These are phyloP conservation scores for Euphrasia confusa DNA, from an alignment of 257 asterid species.

Conservation along the genomic window DNA sequence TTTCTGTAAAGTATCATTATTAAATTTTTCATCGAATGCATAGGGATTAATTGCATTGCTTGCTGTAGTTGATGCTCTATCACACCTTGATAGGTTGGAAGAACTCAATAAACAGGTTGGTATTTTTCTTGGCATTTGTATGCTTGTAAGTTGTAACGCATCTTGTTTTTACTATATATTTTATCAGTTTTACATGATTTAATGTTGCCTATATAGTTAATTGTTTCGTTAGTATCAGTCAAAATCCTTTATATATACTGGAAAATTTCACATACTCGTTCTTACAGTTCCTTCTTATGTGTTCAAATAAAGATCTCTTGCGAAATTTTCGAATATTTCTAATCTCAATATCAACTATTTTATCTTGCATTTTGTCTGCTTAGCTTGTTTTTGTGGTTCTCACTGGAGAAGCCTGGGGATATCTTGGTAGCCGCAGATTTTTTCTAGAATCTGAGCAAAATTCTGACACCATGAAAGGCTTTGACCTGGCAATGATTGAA, in stretches of 20 bases:
- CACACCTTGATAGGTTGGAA: conserved; percentile 53
- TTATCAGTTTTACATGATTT: conserved; percentile 4
- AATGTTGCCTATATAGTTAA: conserved; percentile 11
- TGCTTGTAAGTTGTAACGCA: conserved; percentile 14
- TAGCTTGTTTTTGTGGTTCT: conserved; percentile 91
- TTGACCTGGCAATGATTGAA: conserved; percentile 64
- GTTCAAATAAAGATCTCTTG: conserved; percentile 7
- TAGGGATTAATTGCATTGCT: conserved; percentile 92
- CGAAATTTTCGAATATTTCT: conserved; percentile 9
- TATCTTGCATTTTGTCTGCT: conserved; percentile 28
- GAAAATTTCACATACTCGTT: conserved; percentile 22
- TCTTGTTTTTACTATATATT: conserved; percentile 15
- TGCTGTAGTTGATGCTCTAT: conserved; percentile 90
- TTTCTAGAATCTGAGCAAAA: conserved; percentile 74
- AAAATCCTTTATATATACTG: conserved; percentile 5
- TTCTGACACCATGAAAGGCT: conserved; percentile 65
- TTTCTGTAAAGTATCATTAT: conserved; percentile 13
- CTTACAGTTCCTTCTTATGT: conserved; percentile 1
- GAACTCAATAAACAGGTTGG: conserved; percentile 77
- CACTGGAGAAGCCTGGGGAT: conserved; percentile 99
- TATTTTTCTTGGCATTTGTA: conserved; percentile 16
- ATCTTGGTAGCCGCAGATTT: conserved; percentile 91
- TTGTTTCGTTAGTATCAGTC: conserved; percentile 9
- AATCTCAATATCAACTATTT: conserved; percentile 2
- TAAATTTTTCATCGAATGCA: conserved; percentile 18